These are phyloP conservation scores for Jamesozyma jinghongensis DNA, from an alignment of 805 yeast species.

Conservation along the genomic window DNA sequence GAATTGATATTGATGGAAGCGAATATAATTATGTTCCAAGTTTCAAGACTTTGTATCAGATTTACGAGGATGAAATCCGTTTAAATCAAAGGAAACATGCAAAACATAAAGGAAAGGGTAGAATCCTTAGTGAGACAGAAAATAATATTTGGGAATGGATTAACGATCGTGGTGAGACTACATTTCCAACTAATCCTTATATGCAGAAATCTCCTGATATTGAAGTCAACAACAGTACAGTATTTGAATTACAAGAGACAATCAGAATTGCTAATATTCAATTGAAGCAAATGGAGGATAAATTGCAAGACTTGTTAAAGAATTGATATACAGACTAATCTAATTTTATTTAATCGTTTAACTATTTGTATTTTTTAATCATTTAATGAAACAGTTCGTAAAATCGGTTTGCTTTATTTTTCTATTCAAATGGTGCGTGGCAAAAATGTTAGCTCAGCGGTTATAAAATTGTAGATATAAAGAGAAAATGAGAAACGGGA, in stretches of 20 bases:
- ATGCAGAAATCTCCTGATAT: background rate
- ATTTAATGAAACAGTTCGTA: too few species aligned
- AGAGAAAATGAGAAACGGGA: too few species aligned
- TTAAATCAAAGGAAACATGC: slow-evolving; percentile 6
- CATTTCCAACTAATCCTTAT: slow-evolving; percentile 1
- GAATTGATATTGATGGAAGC: slow-evolving; percentile 28
- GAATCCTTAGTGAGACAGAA: slow-evolving; percentile 40
- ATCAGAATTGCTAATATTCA: slow-evolving; percentile 22
- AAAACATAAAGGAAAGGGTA: slow-evolving; percentile 9
- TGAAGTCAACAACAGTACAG: slow-evolving; percentile 11
- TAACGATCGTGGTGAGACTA: slow-evolving; percentile 32
- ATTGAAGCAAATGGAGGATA: slow-evolving; percentile 19
- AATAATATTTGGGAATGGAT: slow-evolving; percentile 69
- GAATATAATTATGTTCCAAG: slow-evolving; percentile 37
- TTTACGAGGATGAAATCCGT: slow-evolving; percentile 21
- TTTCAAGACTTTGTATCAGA: slow-evolving; percentile 29
- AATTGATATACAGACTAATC: background rate
- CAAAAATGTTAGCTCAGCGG: background rate
- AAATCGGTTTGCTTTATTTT: too few species aligned
- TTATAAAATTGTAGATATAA: background rate
- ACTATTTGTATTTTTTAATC: too few species aligned
- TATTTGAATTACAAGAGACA: slow-evolving; percentile 22
- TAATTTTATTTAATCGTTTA: too few species aligned
- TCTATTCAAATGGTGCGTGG: too few species aligned
- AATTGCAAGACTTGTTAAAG: slow-evolving; percentile 1